Base-by-base conservation (phyloP, 73 alveolate species). In the Blepharisma stoltei region DNA sequence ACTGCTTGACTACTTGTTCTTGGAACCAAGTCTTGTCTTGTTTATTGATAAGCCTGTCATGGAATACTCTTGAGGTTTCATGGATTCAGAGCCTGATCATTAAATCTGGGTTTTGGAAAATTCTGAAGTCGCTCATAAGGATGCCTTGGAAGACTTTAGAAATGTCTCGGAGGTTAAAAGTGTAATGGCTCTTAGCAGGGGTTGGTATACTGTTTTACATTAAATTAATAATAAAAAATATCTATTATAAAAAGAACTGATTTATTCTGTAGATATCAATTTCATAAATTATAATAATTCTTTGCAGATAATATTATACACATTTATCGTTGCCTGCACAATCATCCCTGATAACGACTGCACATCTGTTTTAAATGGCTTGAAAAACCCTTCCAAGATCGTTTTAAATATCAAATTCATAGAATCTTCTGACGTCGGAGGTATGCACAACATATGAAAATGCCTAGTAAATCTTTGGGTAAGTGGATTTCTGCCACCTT, bases 61-160 rank as follows among this genome's bases (percentile, higher is more conserved):
- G 95, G 93, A 97, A 97, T 71, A 97, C 99, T 83, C 99, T 93
- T 27, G 96, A 90, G 7, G 96, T 96, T 92, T 97, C 99, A 88
- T 97, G 99, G 23, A 95, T 77, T 99, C 99, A 97, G 43, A 97
- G 87, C 83, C 93, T 88, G 6, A 93, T 90, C 78, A 90, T 85
- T 37, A 80, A 49, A 55, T 86, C 99, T 38, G 86, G 48, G 66
- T 6, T 49, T 25, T 67, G 8, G 65, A 32, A 78, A 20, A 71
- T 67, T 79, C 68, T 70, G 37, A 89, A 76, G 71, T 84, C 80
- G 48, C 77, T 84, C 88, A 78, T 78, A 54, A 84, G 81, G 14
- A 84, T 54, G 9, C 90, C 91, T 69, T 84, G 96, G 91, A 97
- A 96, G 6, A 93, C 98, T 89, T 97, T 97, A 45, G 97, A 85